phyloP scores from a whole-genome alignment of 2,329 filamentous ascomycete species.

The Tricladium varicosporioides region DNA sequence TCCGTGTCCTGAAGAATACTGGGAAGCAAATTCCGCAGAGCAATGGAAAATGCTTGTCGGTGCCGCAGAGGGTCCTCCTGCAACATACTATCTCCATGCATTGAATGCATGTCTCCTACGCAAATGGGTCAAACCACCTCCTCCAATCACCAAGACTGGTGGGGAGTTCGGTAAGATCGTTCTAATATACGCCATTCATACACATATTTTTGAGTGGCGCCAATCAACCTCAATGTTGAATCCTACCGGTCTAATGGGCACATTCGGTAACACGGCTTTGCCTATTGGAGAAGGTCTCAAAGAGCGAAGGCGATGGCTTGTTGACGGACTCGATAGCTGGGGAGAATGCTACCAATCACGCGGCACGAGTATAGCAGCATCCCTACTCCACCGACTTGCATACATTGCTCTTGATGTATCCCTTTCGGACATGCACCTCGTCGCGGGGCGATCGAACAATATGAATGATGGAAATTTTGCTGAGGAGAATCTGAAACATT shows the following conservation, averaged over 20 bases:
- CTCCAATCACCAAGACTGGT: constrained; percentile 20
- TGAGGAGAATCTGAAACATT: constrained; percentile 29
- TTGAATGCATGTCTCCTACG: constrained; percentile 29
- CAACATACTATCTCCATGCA: constrained; percentile 29
- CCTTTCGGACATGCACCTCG: constrained; percentile 31
- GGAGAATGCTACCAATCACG: constrained; percentile 24
- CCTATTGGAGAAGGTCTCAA: constrained; percentile 28
- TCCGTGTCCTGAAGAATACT: constrained; percentile 28
- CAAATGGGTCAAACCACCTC: constrained; percentile 30
- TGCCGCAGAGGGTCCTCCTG: constrained; percentile 20
- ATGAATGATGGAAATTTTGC: constrained; percentile 28
- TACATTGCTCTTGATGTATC: constrained; percentile 28
- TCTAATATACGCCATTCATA: constrained; percentile 31
- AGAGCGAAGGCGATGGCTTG: constrained; percentile 26
- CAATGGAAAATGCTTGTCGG: constrained; percentile 27
- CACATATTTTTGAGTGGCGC: constrained; percentile 32
- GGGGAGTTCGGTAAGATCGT: constrained; percentile 28
- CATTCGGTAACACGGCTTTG: constrained; percentile 24
- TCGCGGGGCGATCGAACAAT: constrained; percentile 27
- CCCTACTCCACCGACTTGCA: constrained; percentile 25
- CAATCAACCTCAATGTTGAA: constrained; percentile 30
- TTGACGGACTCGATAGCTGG: constrained; percentile 28
- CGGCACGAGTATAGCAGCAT: constrained; percentile 13
- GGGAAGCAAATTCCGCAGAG: constrained; percentile 24
- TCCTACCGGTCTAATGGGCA: constrained; percentile 29